A percentile compares a stretch with the other conserved stretches of the same genome.
phyloP scores from a whole-genome alignment of 768 basidiomycete species.

The Multifurca ochricompacta region DNA sequence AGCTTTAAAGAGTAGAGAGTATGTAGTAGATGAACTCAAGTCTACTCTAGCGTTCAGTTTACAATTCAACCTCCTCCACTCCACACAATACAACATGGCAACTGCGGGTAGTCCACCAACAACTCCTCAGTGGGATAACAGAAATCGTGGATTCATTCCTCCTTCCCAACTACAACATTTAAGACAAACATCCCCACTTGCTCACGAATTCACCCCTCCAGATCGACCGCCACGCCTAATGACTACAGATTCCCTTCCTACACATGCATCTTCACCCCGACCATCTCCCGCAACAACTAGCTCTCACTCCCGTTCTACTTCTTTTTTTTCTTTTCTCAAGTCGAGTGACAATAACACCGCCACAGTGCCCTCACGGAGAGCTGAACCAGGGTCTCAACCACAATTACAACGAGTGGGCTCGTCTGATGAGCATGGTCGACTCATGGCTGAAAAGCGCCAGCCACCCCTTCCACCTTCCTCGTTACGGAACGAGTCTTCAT shows the following conservation, averaged over 20 bases:
- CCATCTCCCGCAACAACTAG: conserved; percentile 21
- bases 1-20: too few relatives aligned
- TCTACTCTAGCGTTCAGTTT: too few relatives aligned
- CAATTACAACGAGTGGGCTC: neutral
- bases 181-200: conserved; percentile 25
- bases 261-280: conserved; percentile 9
- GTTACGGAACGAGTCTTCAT: neutral
- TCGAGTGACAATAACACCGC: conserved; percentile 27
- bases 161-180: conserved; percentile 30
- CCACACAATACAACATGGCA: conserved; percentile 4
- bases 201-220: conserved; percentile 20
- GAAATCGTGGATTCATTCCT: conserved; percentile 31
- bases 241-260: neutral
- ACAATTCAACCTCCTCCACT: too few relatives aligned
- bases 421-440: conserved; percentile 13
- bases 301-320: conserved; percentile 48
- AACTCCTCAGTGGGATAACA: conserved; percentile 32
- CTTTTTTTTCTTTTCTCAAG: conserved; percentile 56
- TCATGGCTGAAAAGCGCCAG: neutral
- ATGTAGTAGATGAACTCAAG: too few relatives aligned
- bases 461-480: neutral
- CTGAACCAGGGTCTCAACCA: neutral
- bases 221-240: conserved; percentile 19
- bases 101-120: conserved; percentile 22
- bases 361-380: conserved; percentile 12